A percentile compares a stretch with the other conserved stretches of the same genome.
These are phyloP conservation scores for Planoprotostelium fungivorum DNA, from an alignment of 78 protist genomes.

Conservation along the genomic window DNA sequence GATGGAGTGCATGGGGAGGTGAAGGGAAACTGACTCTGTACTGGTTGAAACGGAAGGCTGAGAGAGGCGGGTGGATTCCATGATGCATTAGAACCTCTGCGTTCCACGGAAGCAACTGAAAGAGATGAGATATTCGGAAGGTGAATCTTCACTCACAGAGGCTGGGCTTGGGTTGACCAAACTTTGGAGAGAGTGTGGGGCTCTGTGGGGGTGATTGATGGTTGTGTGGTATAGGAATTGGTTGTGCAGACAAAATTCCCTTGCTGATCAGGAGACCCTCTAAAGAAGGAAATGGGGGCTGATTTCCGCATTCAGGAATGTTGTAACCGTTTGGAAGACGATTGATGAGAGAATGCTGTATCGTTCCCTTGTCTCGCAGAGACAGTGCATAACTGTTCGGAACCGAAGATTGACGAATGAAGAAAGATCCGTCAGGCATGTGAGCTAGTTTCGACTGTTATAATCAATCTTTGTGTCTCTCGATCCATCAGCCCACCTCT, in stretches of 20 bases:
- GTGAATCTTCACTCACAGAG: background rate
- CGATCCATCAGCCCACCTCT: background rate
- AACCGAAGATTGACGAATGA: background rate
- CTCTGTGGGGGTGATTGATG: background rate
- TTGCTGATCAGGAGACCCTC: background rate
- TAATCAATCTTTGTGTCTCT: background rate
- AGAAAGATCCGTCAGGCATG: background rate
- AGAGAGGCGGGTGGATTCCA: too few species aligned
- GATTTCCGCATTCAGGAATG: background rate
- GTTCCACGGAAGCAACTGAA: too few species aligned
- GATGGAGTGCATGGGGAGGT: too few species aligned
- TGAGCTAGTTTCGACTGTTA: background rate
- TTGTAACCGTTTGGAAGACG: background rate
- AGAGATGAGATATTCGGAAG: too few species aligned
- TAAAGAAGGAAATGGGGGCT: background rate
- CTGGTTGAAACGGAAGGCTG: too few species aligned
- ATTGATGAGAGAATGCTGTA: background rate
- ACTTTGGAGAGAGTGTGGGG: too few species aligned
- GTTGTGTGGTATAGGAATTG: background rate
- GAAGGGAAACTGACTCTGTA: background rate
- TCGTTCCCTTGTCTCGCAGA: background rate
- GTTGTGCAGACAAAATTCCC: background rate
- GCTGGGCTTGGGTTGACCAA: too few species aligned
- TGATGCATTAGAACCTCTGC: too few species aligned
- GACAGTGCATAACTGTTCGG: background rate